Base-by-base conservation (phyloP, 306 rosid species). In the Acacia acuminata region DNA sequence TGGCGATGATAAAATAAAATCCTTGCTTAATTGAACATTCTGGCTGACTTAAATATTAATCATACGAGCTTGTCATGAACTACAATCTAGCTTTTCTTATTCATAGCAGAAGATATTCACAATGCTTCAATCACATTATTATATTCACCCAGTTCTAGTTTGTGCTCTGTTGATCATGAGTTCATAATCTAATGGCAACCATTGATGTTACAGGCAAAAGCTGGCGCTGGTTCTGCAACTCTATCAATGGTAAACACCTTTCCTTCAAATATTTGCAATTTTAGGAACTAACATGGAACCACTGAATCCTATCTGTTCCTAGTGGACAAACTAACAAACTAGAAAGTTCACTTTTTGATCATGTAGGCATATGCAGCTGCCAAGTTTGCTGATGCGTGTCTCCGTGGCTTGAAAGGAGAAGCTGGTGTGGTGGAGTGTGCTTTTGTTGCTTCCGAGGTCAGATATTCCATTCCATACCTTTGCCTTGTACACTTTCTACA, bases 201-300 rank as follows among this genome's bases (percentile, higher is more conserved):
- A 71, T 42, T 32, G 76, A 84, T 72, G 81, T 75, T 84, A 81
- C 91, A 96, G 97, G 98, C 99, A 69, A 96, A 96, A 86, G 97
- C 94, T 75, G 98, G 99, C 74, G 83, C 98, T 85, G 97, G 99
- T 83, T 94, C 98, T 13, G 97, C 99, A 73, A 94, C 98, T 75
- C 88, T 96, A 45, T 96, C 99, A 78, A 96, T 96, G 98, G 98
- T 92, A 15, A 80, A 64, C 56, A 50, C 67, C 76, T 77, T 85
- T 66, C 25, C 68, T 36, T 68, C 44, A 75, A 19, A 55, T 55
- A 75, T 67, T 17, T 45, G 30, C 58, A 53, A 61, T 27, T 81
- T 15, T 74, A 44, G 27, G 14, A 55, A 61, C 66, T 22, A 71
- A 61, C 30, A 44, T 56, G 14, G 36, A 5, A 79, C 73, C 69